Conservation (phyloP, 768 basidiomycete genomes). For the Hericium coralloides region DNA sequence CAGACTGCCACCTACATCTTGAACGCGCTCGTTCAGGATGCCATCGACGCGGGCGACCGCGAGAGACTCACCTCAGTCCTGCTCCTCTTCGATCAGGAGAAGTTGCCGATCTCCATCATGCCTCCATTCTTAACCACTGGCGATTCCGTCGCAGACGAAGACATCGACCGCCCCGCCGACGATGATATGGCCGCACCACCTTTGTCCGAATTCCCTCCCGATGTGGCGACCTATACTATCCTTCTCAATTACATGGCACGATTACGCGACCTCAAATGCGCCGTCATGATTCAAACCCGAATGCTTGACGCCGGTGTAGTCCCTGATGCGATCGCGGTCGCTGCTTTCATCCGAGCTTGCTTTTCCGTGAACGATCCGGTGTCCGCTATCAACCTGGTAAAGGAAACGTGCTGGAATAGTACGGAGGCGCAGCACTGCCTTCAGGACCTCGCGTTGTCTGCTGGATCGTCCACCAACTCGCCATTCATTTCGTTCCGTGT, state of each 20-base stretch:
- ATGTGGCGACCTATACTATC: slow-evolving; percentile 15
- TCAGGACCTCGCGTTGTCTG: not conserved
- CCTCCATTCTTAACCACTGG: not conserved
- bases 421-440: slow-evolving; percentile 1
- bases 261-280: slow-evolving; percentile 1
- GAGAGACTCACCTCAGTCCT: slow-evolving; percentile 37
- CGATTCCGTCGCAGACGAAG: slow-evolving; percentile 4
- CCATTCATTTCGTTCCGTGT: slow-evolving; percentile 7
- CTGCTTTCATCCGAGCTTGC: slow-evolving; percentile 12
- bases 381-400: slow-evolving; percentile 4
- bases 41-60: slow-evolving; percentile 47
- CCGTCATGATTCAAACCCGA: slow-evolving; percentile 2
- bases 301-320: slow-evolving; percentile 2
- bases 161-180: not conserved
- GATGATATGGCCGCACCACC: not conserved
- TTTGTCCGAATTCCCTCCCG: not conserved
- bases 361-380: slow-evolving; percentile 3
- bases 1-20: slow-evolving; percentile 42
- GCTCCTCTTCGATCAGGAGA: slow-evolving; percentile 32
- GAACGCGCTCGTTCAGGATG: slow-evolving; percentile 60
- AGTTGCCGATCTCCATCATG: slow-evolving; percentile 1
- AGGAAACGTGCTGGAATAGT: slow-evolving; percentile 1
- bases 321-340: slow-evolving; percentile 9
- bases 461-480: not conserved
- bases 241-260: slow-evolving; percentile 7